Base-by-base conservation (phyloP, 306 rosid genomes). In the Geum urbanum region DNA sequence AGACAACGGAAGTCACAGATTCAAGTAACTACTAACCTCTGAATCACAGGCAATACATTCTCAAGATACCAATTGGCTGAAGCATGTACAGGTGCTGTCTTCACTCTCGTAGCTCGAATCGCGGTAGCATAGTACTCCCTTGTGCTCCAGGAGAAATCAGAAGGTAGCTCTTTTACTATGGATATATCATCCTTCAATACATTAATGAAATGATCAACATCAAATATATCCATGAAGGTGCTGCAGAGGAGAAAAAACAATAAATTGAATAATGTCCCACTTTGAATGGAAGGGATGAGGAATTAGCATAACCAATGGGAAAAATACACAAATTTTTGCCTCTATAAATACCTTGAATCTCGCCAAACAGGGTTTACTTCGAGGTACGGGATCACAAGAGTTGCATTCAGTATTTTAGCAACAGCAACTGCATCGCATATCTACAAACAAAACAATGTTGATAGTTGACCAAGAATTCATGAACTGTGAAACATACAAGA, bases 341-440 rank as follows among this genome's bases (percentile, higher is more conserved):
- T 67, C 44, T 19, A 27, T 49, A 55, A 41, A 70, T 81, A 87
- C 99, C 99, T 95, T 22, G 96, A 83, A 83, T 95, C 99, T 70
- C 67, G 71, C 99, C 99, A 95, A 64, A 95, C 99, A 53, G 99
- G 92, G 83, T 95, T 95, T 49, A 89, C 73, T 82, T 95, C 97
- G 66, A 95, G 95, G 81, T 86, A 82, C 3, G 99, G 99, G 67
- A 95, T 91, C 76, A 95, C 99, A 37, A 95, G 96, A 37, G 97
- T 89, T 52, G 97, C 97, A 83, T 95, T 95, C 75, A 95, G 85
- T 72, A 91, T 83, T 84, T 89, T 95, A 13, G 99, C 97, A 54
- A 91, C 87, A 45, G 97, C 99, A 57, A 95, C 99, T 57, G 99
- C 99, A 80, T 95, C 99, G 72, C 99, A 95, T 82, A 95, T 95